Conservation (phyloP, 2,329 filamentous ascomycete genomes). For the Blastomyces parvus region DNA sequence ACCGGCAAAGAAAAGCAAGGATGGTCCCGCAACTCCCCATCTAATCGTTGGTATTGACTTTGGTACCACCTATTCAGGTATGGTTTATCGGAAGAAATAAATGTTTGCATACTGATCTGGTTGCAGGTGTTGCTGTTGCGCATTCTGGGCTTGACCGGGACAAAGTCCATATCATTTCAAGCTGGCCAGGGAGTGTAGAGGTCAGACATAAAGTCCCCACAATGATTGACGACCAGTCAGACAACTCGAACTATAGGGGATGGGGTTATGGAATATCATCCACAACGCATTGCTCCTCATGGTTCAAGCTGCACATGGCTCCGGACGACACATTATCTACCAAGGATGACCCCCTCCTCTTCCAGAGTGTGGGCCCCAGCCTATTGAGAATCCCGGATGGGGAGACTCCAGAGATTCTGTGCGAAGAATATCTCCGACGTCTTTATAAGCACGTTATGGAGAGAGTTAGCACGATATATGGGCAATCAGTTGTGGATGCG, state of each 20-base stretch:
- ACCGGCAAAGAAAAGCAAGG: constrained; percentile 9
- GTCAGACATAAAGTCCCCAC: constrained; percentile 12
- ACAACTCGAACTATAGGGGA: constrained; percentile 28
- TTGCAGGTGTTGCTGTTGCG: constrained; percentile 9
- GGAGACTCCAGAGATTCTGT: constrained; percentile 13
- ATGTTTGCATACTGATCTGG: neutral
- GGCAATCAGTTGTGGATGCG: neutral
- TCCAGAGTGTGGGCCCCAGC: constrained; percentile 8
- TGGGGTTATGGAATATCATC: constrained; percentile 15
- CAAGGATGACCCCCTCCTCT: constrained; percentile 15
- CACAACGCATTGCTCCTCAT: constrained; percentile 10
- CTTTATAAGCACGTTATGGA: constrained; percentile 14
- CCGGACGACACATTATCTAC: neutral
- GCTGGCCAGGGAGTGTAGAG: constrained; percentile 14
- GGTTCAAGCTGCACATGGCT: constrained; percentile 18
- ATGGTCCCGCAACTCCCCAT: neutral
- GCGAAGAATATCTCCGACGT: neutral
- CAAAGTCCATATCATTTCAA: constrained; percentile 7
- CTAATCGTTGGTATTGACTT: constrained; percentile 18
- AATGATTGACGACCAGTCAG: constrained; percentile 11
- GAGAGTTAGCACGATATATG: neutral
- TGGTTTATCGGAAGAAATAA: neutral
- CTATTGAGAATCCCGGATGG: constrained; percentile 14
- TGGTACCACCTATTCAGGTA: constrained; percentile 18
- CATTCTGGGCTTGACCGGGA: neutral